Evolutionary conservation across 306 rosid species (phyloP), one percentile per base, ranked within the genome.

Genomic region (Cicer arietinum): DNA sequence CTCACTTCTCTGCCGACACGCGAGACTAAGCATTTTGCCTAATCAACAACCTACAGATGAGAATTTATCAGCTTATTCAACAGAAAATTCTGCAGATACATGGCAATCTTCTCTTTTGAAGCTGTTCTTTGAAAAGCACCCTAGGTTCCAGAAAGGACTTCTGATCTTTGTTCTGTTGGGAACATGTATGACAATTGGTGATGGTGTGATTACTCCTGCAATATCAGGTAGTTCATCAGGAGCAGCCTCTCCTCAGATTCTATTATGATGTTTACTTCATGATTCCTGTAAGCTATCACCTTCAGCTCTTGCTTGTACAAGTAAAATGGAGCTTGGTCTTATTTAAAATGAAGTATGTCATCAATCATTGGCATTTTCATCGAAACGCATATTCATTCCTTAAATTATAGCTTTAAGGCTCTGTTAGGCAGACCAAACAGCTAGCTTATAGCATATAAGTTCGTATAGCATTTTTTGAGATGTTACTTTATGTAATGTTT

Each of bases 201-300:
- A 91, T 69, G 95, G 95, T 47, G 88, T 89, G 48, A 86, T 91
- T 74, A 91, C 97, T 70, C 97, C 95, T 63, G 88, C 97, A 81
- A 89, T 91, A 82, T 91, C 95, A 86, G 97, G 97, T 88, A 68
- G 71, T 81, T 81, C 25, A 71, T 69, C 81, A 53, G 61, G 67
- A 70, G 75, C 44, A 67, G 58, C 73, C 71, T 42, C 69, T 69
- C 8, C 8, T 71, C 57, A 76, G 77, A 73, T 71, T 81, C 85
- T 77, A 44, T 65, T 62, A 46, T 79, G 80, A 77, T 79, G 46
- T 68, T 78, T 71, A 47, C 77, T 74, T 74, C 82, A 46, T 78
- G 44, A 76, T 60, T 68, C 77, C 50, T 77, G 74, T 75, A 80
- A 73, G 80, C 81, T 84, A 42, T 77, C 60, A 59, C 80, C 61